These are phyloP conservation scores for Gautieria morchelliformis DNA, from an alignment of 768 basidiomycete genomes.

Conservation along the genomic window DNA sequence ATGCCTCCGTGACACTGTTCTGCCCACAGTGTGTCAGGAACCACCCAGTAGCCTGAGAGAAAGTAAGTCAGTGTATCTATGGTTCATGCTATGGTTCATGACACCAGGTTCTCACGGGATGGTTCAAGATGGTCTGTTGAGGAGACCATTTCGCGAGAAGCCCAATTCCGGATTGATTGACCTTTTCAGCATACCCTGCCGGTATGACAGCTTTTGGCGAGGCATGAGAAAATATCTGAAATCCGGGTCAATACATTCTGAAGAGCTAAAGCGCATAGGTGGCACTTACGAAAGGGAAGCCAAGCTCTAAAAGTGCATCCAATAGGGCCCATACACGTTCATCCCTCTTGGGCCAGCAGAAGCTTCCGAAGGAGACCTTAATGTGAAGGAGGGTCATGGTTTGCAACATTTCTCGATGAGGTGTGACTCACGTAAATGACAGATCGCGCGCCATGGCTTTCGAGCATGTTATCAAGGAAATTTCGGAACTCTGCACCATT, in stretches of 20 bases:
- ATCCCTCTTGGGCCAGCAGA: conserved; percentile 15
- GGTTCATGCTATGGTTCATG: too few relatives aligned
- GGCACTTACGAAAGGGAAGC: conserved; percentile 16
- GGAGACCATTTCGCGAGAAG: conserved; percentile 15
- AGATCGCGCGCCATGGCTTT: conserved; percentile 12
- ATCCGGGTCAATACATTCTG: not conserved
- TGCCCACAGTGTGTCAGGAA: conserved; percentile 17
- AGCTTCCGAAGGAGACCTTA: conserved; percentile 17
- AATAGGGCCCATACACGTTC: conserved; percentile 17
- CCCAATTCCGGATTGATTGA: conserved; percentile 13
- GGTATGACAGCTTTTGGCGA: conserved; percentile 12
- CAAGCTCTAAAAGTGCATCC: conserved; percentile 15
- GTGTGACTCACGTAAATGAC: conserved; percentile 14
- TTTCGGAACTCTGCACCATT: conserved; percentile 9
- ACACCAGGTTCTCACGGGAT: conserved; percentile 12
- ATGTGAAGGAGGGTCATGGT: not conserved
- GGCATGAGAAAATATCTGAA: conserved; percentile 15
- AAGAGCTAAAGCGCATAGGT: not conserved
- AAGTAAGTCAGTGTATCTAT: not conserved
- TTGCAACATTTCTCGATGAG: not conserved
- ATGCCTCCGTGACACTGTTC: too few relatives aligned
- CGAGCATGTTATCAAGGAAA: conserved; percentile 11
- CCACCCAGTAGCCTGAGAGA: conserved; percentile 17
- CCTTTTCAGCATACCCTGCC: conserved; percentile 9
- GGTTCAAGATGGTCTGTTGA: conserved; percentile 17